phyloP scores from a whole-genome alignment of 2,329 filamentous ascomycete genomes.

The Endoconidiophora polonica region DNA sequence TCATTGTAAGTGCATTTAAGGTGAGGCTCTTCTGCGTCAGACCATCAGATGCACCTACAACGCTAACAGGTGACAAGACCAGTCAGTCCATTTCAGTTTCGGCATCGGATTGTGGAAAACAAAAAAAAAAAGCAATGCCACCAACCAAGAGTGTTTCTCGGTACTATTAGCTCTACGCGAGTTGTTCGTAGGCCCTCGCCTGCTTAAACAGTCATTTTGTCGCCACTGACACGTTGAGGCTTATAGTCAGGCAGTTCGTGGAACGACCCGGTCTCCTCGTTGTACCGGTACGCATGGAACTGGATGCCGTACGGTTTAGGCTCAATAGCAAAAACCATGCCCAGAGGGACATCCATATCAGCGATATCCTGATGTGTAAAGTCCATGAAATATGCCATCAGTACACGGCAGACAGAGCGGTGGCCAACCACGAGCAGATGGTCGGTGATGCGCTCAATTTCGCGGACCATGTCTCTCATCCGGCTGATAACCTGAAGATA shows the following conservation, averaged over 20 bases:
- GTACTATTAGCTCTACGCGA: too few relatives aligned
- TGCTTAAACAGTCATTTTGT: not conserved
- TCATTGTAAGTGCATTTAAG: not conserved
- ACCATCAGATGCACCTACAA: too few relatives aligned
- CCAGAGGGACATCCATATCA: conserved; percentile 82
- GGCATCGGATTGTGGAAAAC: too few relatives aligned
- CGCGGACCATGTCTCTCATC: conserved; percentile 84
- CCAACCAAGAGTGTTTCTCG: too few relatives aligned
- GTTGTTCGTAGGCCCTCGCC: too few relatives aligned
- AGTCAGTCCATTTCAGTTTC: too few relatives aligned
- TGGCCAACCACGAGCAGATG: conserved; percentile 87
- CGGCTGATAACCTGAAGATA: conserved; percentile 96
- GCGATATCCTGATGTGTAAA: conserved; percentile 81
- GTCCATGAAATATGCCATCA: conserved; percentile 94
- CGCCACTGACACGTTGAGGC: conserved; percentile 28
- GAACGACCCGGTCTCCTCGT: conserved; percentile 62
- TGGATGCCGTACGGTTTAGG: conserved; percentile 96
- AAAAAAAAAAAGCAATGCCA: too few relatives aligned
- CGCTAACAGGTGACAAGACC: too few relatives aligned
- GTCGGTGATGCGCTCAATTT: conserved; percentile 93
- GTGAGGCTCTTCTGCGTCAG: not conserved
- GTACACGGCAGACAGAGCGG: conserved; percentile 75
- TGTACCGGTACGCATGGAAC: conserved; percentile 89
- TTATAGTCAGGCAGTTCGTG: conserved; percentile 73
- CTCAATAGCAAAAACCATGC: conserved; percentile 87